Evolutionary conservation across 1,284 basidiomycete genomes (phyloP).

Genomic region (Neonothopanus nambi): DNA sequence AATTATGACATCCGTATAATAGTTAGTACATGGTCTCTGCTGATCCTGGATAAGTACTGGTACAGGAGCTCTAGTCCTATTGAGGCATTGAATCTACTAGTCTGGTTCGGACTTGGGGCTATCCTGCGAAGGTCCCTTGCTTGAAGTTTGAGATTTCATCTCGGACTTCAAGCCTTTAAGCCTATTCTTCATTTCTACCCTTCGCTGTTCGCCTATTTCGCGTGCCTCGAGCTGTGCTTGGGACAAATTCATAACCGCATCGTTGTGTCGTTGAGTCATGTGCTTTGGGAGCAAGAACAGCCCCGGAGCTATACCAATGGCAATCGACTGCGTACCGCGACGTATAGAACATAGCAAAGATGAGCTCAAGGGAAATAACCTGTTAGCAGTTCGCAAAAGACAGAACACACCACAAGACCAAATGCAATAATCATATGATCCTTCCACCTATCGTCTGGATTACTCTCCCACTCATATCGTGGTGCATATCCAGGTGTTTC

Average conservation of each 20-base stretch:
- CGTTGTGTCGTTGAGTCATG: slow-evolving; percentile 27
- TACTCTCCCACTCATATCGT: slow-evolving; percentile 27
- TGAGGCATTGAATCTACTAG: not conserved
- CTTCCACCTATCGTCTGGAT: slow-evolving; percentile 35
- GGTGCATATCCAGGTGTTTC: slow-evolving; percentile 5
- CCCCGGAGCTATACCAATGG: slow-evolving; percentile 28
- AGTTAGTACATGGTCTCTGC: no score
- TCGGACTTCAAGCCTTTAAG: slow-evolving; percentile 12
- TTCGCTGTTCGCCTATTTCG: slow-evolving; percentile 20
- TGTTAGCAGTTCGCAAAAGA: not conserved
- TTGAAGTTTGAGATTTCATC: not conserved
- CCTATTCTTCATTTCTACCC: slow-evolving; percentile 14
- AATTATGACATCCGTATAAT: no score
- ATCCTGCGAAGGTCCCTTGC: no score
- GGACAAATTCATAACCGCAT: slow-evolving; percentile 30
- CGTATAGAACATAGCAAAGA: not conserved
- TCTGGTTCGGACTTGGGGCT: not conserved
- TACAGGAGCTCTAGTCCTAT: no score
- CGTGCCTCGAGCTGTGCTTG: slow-evolving; percentile 32
- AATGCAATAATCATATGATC: slow-evolving; percentile 41
- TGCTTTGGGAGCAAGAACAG: slow-evolving; percentile 29
- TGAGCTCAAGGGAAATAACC: not conserved
- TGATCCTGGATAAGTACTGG: no score
- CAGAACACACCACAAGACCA: slow-evolving; percentile 36
- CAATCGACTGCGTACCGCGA: slow-evolving; percentile 10